Base-by-base conservation (phyloP, 805 yeast genomes). In the Zygotorulaspora chibaensis region DNA sequence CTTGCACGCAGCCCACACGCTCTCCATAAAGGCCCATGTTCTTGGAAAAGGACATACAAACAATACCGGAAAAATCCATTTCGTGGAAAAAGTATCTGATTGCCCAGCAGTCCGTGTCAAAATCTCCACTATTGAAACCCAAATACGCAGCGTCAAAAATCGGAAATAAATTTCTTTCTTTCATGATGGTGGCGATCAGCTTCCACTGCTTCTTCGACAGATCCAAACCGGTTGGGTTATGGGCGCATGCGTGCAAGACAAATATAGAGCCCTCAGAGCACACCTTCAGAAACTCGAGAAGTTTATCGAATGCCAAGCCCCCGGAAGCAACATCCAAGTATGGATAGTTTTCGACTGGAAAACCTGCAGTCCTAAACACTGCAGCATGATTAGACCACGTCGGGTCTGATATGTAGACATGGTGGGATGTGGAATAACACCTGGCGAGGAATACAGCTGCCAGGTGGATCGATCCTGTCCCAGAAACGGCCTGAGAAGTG, bases 211-310 rank as follows among this genome's bases (percentile, higher is more conserved):
- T 83, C 26, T 71, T 65, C 23, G 82, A 77, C 50, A 88, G 86
- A 63, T 86, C 95, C 68, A 86, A 83, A 57, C 95, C 95, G 34
- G 95, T 86, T 47, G 95, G 95, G 72, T 86, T 86, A 72, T 86
- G 95, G 58, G 93, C 87, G 64, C 93, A 85, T 25, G 91, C 90
- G 65, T 86, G 95, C 51, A 86, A 74, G 48, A 86, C 73, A 45
- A 53, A 43, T n/a, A 53, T 42, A 12, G 53, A 48, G 11, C 55
- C 55, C 11, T 30, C 26, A 9, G 48, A 25, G 44, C 44, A 41
- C 28, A 15, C 39, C 12, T 33, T 12, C 16, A 41, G 20, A 18
- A 15, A 35, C 27, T 33, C 40, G 16, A 33, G 44, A 18, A 41
- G 44, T 18, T 16, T 16, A 16, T 16, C 15, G 15, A 35, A 35